A percentile compares a stretch with the other conserved stretches of the same genome.
These are phyloP conservation scores for Crotalaria pallida DNA, from an alignment of 306 rosid genomes.

Conservation along the genomic window DNA sequence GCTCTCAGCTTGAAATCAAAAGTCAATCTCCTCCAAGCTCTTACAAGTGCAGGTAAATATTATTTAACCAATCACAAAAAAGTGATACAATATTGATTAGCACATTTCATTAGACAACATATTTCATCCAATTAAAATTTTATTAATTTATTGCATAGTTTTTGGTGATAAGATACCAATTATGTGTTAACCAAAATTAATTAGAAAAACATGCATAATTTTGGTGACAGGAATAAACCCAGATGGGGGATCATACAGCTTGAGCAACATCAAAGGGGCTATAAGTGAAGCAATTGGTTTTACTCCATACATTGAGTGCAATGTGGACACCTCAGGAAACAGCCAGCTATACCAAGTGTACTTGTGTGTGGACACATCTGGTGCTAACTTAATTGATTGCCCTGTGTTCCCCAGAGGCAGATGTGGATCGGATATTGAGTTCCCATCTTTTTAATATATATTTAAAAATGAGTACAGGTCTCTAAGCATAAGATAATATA, in stretches of 20 bases:
- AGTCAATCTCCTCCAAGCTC: constrained; percentile 49
- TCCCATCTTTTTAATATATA: constrained; percentile 43
- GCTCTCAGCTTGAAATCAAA: constrained; percentile 43
- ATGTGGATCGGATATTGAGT: constrained; percentile 37
- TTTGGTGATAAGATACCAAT: background rate
- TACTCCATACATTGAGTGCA: constrained; percentile 43
- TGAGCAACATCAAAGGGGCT: constrained; percentile 33
- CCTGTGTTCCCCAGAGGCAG: constrained; percentile 34
- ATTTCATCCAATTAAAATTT: too few relatives aligned
- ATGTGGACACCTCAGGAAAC: constrained; percentile 33
- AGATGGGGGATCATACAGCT: constrained; percentile 37
- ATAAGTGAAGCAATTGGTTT: constrained; percentile 34
- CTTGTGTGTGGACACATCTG: constrained; percentile 45
- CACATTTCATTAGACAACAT: too few relatives aligned
- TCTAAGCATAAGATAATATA: background rate
- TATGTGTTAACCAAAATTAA: background rate
- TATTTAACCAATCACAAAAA: too few relatives aligned
- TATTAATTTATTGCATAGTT: background rate
- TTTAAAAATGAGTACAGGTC: background rate
- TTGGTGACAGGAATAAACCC: constrained; percentile 38
- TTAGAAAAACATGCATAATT: background rate
- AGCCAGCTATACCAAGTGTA: constrained; percentile 51
- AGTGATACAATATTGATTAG: too few relatives aligned
- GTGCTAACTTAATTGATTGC: constrained; percentile 33
- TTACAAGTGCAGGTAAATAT: constrained; percentile 41